phyloP scores from a whole-genome alignment of 1,284 basidiomycete genomes.

The Gomphus bonarii region DNA sequence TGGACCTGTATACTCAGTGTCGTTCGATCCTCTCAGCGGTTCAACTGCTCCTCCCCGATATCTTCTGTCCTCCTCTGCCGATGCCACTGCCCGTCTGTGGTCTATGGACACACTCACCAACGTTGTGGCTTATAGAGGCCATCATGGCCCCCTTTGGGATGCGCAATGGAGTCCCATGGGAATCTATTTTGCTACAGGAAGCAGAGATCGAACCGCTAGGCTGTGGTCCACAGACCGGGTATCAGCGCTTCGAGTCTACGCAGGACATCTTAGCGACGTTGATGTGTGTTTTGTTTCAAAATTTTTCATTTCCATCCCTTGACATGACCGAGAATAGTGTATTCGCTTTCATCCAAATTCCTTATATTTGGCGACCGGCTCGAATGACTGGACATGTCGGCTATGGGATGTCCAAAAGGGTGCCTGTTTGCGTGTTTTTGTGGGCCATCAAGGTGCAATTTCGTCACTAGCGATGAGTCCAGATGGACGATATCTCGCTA shows the following conservation, averaged over 20 bases:
- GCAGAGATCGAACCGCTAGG: conserved; percentile 88
- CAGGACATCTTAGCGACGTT: conserved; percentile 94
- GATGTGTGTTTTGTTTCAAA: conserved; percentile 57
- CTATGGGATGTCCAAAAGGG: conserved; percentile 99
- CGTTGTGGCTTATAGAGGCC: conserved; percentile 89
- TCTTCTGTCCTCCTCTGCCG: conserved; percentile 89
- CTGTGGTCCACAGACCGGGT: conserved; percentile 94
- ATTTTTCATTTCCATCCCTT: conserved; percentile 6
- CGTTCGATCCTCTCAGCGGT: conserved; percentile 87
- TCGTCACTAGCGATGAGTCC: conserved; percentile 85
- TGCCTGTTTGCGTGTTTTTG: conserved; percentile 87
- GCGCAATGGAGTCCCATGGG: conserved; percentile 97
- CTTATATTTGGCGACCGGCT: conserved; percentile 93
- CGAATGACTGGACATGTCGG: conserved; percentile 90
- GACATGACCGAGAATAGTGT: conserved; percentile 44
- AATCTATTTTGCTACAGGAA: conserved; percentile 96
- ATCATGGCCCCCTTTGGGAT: conserved; percentile 98
- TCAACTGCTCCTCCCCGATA: conserved; percentile 80
- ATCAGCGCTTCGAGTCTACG: conserved; percentile 85
- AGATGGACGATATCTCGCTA: conserved; percentile 90
- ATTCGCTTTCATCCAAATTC: conserved; percentile 97
- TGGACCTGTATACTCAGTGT: conserved; percentile 89
- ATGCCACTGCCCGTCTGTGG: conserved; percentile 89
- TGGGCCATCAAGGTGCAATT: conserved; percentile 90
- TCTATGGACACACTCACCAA: conserved; percentile 93